Evolutionary conservation across 2,329 filamentous ascomycete species (phyloP).

Genomic region (Nemania abortiva): DNA sequence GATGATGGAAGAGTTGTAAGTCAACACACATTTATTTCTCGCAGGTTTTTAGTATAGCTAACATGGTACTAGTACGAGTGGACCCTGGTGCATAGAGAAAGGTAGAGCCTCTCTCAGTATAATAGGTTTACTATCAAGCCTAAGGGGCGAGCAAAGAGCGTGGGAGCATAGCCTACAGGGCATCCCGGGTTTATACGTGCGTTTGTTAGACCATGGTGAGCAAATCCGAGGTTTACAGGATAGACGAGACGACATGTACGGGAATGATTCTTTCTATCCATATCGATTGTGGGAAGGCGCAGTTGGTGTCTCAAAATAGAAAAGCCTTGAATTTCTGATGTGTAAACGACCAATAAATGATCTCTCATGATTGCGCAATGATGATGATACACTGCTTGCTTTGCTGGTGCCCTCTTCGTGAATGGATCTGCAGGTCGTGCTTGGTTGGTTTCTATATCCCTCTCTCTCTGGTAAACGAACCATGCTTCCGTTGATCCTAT

Average conservation of each 20-base stretch:
- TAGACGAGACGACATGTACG: slow-evolving; percentile 13
- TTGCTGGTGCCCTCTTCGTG: slow-evolving; percentile 16
- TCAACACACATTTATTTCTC: slow-evolving; percentile 44
- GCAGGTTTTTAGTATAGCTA: slow-evolving; percentile 29
- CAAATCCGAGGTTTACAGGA: slow-evolving; percentile 23
- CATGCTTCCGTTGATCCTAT: slow-evolving; percentile 8
- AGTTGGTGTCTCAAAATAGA: slow-evolving; percentile 1
- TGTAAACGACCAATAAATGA: slow-evolving; percentile 21
- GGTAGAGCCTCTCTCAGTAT: slow-evolving; percentile 58
- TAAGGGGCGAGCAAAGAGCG: slow-evolving; percentile 40
- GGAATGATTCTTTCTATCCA: slow-evolving; percentile 11
- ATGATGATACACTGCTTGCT: slow-evolving; percentile 25
- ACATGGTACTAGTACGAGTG: slow-evolving; percentile 67
- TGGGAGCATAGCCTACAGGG: slow-evolving; percentile 37
- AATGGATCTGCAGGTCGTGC: not conserved
- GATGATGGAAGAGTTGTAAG: slow-evolving; percentile 91
- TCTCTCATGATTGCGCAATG: slow-evolving; percentile 20
- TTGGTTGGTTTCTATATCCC: slow-evolving; percentile 11
- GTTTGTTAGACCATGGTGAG: slow-evolving; percentile 5
- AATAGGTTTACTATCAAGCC: slow-evolving; percentile 25
- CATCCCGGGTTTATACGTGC: not conserved
- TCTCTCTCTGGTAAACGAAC: not conserved
- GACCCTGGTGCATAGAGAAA: slow-evolving; percentile 69
- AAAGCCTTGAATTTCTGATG: slow-evolving; percentile 30
- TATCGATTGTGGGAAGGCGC: slow-evolving; percentile 8